phyloP scores from a whole-genome alignment of 371 early-diverging fungal genomes.

The Rozella allomycis region DNA sequence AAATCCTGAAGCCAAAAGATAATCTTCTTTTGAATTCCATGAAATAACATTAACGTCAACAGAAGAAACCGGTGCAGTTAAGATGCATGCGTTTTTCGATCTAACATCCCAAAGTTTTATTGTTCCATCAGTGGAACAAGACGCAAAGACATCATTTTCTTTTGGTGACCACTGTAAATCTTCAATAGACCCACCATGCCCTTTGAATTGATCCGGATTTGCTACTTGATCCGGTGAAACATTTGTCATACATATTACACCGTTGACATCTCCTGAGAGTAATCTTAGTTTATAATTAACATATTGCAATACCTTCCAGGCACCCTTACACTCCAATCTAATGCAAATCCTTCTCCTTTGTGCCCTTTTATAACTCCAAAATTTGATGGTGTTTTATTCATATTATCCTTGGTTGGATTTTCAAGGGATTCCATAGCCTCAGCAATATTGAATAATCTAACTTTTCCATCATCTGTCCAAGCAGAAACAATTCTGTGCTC shows the following conservation, averaged over 20 bases:
- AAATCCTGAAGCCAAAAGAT: slow-evolving; percentile 73
- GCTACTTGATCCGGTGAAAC: slow-evolving; percentile 29
- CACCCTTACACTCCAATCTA: slow-evolving; percentile 67
- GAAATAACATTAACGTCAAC: slow-evolving; percentile 85
- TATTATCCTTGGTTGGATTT: slow-evolving; percentile 51
- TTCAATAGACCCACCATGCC: slow-evolving; percentile 69
- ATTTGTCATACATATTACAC: slow-evolving; percentile 54
- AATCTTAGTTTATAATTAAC: slow-evolving; percentile 19
- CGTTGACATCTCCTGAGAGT: slow-evolving; percentile 62
- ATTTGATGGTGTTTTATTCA: slow-evolving; percentile 21
- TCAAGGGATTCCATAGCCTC: slow-evolving; percentile 49
- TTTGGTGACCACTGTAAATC: slow-evolving; percentile 90
- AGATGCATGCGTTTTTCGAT: slow-evolving; percentile 36
- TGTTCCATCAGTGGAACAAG: slow-evolving; percentile 66
- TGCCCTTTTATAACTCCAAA: not conserved
- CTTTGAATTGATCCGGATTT: slow-evolving; percentile 48
- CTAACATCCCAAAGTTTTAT: slow-evolving; percentile 87
- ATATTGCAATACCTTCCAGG: slow-evolving; percentile 20
- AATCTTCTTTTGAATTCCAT: slow-evolving; percentile 61
- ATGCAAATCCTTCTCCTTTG: slow-evolving; percentile 63
- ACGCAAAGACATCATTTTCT: slow-evolving; percentile 73
- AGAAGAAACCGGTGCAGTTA: slow-evolving; percentile 57
- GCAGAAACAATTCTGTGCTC: slow-evolving; percentile 49
- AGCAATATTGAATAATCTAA: slow-evolving; percentile 67
- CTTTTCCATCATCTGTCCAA: slow-evolving; percentile 84